Evolutionary conservation across 1,284 basidiomycete species (phyloP), one percentile per base, ranked within the genome.

Genomic region (Cryptococcus sp.): DNA sequence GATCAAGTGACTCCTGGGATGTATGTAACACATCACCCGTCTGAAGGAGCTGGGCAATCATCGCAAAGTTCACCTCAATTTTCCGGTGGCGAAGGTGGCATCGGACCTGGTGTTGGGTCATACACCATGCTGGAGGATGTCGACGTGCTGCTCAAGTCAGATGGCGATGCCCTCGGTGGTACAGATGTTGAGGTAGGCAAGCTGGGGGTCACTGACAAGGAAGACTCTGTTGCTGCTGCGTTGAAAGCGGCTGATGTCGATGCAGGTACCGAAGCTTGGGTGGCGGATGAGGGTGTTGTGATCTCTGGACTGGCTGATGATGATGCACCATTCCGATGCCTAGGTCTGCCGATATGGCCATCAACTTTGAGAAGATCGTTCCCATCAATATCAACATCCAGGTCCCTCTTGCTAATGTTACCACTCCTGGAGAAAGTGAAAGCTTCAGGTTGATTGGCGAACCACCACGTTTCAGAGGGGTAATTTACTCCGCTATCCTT

Each of bases 401-500:
- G 10, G 13, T n/a, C 10, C 10, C 10, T 46, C 10, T 10, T 10
- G 44, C 14, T 30, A 23, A 10, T 10, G 10, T 46, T 46, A 32
- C 30, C 30, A 11, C 13, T 14, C 14, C 30, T 33, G 8, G 23
- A 11, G 5, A 33, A 32, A 10, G 10, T 15, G 37, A 51, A 10
- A 33, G 62, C 80, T 2, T 53, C 60, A 1, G 72, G 60, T 60
- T 84, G 83, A 66, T 83, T 78, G 64, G 81, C 83, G 66, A 80
- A 82, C 77, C 79, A 23, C 23, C 23, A 23, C 23, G 23, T 23
- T 23, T 23, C 23, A 23, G 23, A 23, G 23, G 23, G 23, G 23
- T 23, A 23, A 23, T 23, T 23, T 23, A 23, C 23, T 23, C 23
- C 23, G 23, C 23, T 23, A 23, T 23, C 23, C 23, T 23, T 23